Conservation (phyloP, 192 early-diverging fungal genomes). For the Dissophora ornata region DNA sequence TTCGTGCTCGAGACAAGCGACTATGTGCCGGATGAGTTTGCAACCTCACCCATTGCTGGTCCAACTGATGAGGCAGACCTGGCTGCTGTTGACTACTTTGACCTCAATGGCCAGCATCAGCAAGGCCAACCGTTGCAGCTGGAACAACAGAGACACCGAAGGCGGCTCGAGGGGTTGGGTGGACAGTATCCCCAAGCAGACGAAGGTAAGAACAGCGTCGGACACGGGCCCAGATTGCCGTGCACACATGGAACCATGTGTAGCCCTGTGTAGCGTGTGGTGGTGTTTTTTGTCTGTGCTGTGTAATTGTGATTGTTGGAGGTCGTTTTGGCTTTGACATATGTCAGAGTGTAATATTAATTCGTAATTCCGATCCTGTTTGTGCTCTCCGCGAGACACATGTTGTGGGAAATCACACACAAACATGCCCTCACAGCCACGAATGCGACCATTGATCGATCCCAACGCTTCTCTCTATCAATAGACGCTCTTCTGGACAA, state of each 20-base stretch:
- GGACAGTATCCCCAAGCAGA: constrained; percentile 24
- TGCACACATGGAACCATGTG: too few species aligned
- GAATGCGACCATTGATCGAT: not conserved
- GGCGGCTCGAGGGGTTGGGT: not conserved
- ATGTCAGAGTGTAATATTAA: constrained; percentile 28
- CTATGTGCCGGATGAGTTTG: constrained; percentile 90
- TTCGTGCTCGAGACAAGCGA: constrained; percentile 95
- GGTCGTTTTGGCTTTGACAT: constrained; percentile 24
- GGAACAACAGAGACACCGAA: constrained; percentile 6
- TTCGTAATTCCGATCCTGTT: constrained; percentile 44
- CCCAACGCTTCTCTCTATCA: constrained; percentile 15
- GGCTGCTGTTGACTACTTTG: constrained; percentile 49
- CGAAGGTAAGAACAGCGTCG: constrained; percentile 17
- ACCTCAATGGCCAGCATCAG: constrained; percentile 28
- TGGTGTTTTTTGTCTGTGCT: too few species aligned
- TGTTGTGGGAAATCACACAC: not conserved
- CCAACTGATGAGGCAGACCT: constrained; percentile 55
- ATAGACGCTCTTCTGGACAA: constrained; percentile 54
- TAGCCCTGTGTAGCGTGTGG: too few species aligned
- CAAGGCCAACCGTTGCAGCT: constrained; percentile 4
- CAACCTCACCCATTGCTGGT: constrained; percentile 89
- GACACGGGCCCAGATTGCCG: not conserved
- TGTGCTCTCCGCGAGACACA: constrained; percentile 12
- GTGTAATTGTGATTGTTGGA: too few species aligned
- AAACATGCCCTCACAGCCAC: not conserved